Base-by-base conservation (phyloP, 441 rosid species). In the Omphalea diandra region DNA sequence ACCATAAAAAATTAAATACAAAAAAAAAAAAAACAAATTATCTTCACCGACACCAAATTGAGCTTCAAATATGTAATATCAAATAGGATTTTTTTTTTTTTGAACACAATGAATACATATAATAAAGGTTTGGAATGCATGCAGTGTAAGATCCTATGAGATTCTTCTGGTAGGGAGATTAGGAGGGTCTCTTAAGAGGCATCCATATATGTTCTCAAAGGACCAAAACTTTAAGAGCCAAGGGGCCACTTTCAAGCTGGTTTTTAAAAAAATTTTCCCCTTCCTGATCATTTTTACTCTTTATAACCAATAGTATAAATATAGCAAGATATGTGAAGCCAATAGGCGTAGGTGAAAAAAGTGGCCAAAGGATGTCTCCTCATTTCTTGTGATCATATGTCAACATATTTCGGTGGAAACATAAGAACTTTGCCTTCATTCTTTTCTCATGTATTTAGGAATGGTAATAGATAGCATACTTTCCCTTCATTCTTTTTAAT, bases 181-280 rank as follows among this genome's bases (percentile, higher is more conserved):
- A n/a, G 44, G 2, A n/a, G 63, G 33, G 63, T 58, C 63, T 17
- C 63, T 58, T 33, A n/a, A 58, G 43, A 32, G 33, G 63, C 24
- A 58, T 18, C 63, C 63, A 58, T 35, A 58, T 8, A 58, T 8
- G 17, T 31, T 57, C 12, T 57, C 14, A 29, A 56, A 56, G 60
- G 60, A 27, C 60, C 36, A 56, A 4, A 56, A 0, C 32, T 55
- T 57, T 32, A 57, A 57, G 62, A 17, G 22, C 62, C 0, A 31
- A 57, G 40, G 62, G 40, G 40, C 62, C 62, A 32, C 24, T 56
- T 57, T 18, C 24, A 57, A 31, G 18, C n/a, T 31, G 38, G 24
- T 57, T 57, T 8, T 31, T 15, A n/a, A n/a, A n/a, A n/a, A 4
- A 29, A 14, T 56, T 56, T 2, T 10, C 11, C 8, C 22, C 36